These are phyloP conservation scores for Aspergillus haitiensis DNA, from an alignment of 495 filamentous ascomycete species.

Conservation along the genomic window DNA sequence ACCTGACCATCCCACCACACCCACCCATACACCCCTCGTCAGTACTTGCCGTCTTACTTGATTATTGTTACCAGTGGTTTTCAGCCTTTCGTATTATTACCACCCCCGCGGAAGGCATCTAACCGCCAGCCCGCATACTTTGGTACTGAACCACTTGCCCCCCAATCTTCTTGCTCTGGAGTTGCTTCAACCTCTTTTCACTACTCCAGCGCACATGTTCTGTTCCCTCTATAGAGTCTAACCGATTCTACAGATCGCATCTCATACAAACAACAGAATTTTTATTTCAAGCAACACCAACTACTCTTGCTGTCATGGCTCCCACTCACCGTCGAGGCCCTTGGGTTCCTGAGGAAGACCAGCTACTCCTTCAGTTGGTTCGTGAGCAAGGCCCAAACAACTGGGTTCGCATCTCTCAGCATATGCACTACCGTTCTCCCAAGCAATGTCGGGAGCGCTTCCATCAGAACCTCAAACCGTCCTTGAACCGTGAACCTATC, in stretches of 20 bases:
- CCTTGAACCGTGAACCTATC: conserved; percentile 88
- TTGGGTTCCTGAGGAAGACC: conserved; percentile 84
- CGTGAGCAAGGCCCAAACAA: conserved; percentile 76
- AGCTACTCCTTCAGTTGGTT: conserved; percentile 69
- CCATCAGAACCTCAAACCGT: conserved; percentile 92
- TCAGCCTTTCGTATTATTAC: neutral
- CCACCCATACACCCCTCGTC: neutral
- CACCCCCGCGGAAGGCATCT: conserved; percentile 5
- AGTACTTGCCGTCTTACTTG: neutral
- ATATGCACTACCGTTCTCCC: conserved; percentile 75
- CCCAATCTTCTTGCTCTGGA: conserved; percentile 1
- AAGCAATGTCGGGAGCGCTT: conserved; percentile 97
- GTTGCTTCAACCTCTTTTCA: conserved; percentile 6
- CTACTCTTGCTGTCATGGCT: conserved; percentile 38
- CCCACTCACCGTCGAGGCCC: conserved; percentile 74
- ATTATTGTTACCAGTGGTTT: neutral
- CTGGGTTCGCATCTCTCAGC: conserved; percentile 86
- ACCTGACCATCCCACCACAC: conserved; percentile 1
- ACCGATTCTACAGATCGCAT: conserved; percentile 1
- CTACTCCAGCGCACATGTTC: neutral
- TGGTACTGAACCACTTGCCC: conserved; percentile 2
- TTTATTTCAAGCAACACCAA: conserved; percentile 5
- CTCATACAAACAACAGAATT: conserved; percentile 5
- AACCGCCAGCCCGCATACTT: conserved; percentile 6
- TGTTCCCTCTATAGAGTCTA: neutral